These are phyloP conservation scores for Moricandia arvensis DNA, from an alignment of 345 rosid genomes.

Conservation along the genomic window DNA sequence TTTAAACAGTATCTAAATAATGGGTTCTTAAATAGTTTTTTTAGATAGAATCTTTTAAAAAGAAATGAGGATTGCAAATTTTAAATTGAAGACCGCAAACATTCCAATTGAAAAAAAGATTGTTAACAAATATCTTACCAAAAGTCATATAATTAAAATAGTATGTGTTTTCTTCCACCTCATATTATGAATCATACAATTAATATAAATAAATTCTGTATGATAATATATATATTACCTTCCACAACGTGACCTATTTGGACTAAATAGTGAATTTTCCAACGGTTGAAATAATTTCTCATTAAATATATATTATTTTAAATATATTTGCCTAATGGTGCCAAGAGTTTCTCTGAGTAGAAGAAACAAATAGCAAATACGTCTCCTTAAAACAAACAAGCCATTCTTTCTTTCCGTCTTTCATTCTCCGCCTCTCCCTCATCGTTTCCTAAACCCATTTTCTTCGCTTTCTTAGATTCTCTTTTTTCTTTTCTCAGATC, in stretches of 20 bases:
- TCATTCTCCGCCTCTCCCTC: slow-evolving; percentile 34
- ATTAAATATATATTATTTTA: background rate
- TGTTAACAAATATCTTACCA: no score
- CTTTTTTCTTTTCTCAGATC: slow-evolving; percentile 3
- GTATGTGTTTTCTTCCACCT: no score
- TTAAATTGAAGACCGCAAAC: no score
- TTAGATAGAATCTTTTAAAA: no score
- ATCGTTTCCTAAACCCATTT: slow-evolving; percentile 10
- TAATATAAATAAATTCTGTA: background rate
- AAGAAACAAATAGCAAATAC: slow-evolving; percentile 39
- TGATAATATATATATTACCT: background rate
- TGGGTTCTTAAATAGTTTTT: no score
- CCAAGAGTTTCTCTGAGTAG: background rate
- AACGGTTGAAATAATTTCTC: background rate
- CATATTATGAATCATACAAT: background rate
- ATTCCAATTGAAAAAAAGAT: no score
- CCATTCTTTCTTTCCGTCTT: slow-evolving; percentile 25
- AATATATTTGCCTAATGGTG: background rate
- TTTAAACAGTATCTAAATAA: no score
- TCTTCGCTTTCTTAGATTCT: slow-evolving; percentile 11
- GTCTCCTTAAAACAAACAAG: slow-evolving; percentile 28
- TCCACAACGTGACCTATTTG: background rate
- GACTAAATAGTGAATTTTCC: background rate
- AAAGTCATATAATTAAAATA: no score
- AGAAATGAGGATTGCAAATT: no score